Base-by-base conservation (phyloP, 495 filamentous ascomycete species). In the Aspergillus heteromorphus region DNA sequence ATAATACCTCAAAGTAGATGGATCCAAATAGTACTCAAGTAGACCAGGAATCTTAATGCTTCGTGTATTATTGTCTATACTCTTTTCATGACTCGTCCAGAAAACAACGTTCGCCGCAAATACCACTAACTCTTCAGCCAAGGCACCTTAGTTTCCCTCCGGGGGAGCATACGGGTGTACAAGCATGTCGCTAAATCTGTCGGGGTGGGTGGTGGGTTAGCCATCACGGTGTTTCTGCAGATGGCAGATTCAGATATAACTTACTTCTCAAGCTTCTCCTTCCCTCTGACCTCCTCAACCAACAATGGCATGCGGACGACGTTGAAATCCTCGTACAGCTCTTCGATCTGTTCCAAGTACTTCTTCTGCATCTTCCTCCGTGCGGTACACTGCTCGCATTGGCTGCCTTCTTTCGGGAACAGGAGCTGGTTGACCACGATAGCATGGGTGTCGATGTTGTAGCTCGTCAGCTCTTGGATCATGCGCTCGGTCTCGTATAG, bases 401-500 rank as follows among this genome's bases (percentile, higher is more conserved):
- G 79, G 62, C 86, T 93, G 19, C 85, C 87, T 56, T 86, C 79
- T 70, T 88, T 90, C 14, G 93, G 93, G 75, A 95, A 98, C 51
- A 98, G 73, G 56, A 98, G 79, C 78, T 99, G 93, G 71, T 99
- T 99, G 65, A 99, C 93, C 16, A 99, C 93, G 58, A 99, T 97
- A 61, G 86, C 80, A 69, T 99, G 93, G 8, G 92, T 96, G 70
- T 99, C 93, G 65, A 99, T 99, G 60, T 83, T 74, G 74, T 96
- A 99, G 68, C 79, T 87, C 43, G 91, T 85, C 61, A 99, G 79
- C 76, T 99, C 93, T 73, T 98, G 93, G 64, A 98, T 97, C 93
- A 98, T 97, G 58, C 93, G 88, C 74, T 99, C 93, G 49, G 93
- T 99, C 79, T 99, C 93, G 73, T 97, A 99, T 40, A 99, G 81